phyloP scores from a whole-genome alignment of 2,329 filamentous ascomycete species.

The Diplocarpon mali region DNA sequence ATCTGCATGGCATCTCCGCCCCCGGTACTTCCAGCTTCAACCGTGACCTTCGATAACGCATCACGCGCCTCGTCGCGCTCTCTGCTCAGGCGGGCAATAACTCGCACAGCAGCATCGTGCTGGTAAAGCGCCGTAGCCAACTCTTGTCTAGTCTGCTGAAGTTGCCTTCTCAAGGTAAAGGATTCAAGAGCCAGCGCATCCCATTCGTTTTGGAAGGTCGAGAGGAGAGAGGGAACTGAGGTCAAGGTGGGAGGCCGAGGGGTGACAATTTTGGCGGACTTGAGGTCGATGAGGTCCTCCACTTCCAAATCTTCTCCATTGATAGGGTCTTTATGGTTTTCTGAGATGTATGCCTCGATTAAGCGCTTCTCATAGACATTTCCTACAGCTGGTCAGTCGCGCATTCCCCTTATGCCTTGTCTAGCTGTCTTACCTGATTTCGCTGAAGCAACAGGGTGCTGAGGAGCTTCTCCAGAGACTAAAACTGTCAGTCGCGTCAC shows the following conservation, averaged over 20 bases:
- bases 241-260: constrained; percentile 88
- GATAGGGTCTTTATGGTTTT: constrained; percentile 86
- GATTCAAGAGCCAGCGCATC: constrained; percentile 86
- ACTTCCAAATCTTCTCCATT: constrained; percentile 73
- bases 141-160: constrained; percentile 85
- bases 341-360: constrained; percentile 87
- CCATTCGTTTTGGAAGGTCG: constrained; percentile 97
- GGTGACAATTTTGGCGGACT: constrained; percentile 71
- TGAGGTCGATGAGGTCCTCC: constrained; percentile 82
- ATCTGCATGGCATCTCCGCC: constrained; percentile 87
- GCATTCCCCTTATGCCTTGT: constrained; percentile 11
- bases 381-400: constrained; percentile 37
- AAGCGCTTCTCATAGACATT: constrained; percentile 90
- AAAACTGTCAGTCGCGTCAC: constrained; percentile 19
- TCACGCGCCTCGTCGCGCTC: constrained; percentile 89
- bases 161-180: constrained; percentile 80
- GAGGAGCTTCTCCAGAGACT: constrained; percentile 96
- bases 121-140: constrained; percentile 90
- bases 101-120: constrained; percentile 90
- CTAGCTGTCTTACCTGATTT: constrained; percentile 63
- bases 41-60: constrained; percentile 74
- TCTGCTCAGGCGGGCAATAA: constrained; percentile 81
- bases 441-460: constrained; percentile 87
- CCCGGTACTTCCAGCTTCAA: constrained; percentile 44
- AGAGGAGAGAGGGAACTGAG: constrained; percentile 87